These are phyloP conservation scores for Rubia peregrina DNA, from an alignment of 305 asterid species.

Conservation along the genomic window DNA sequence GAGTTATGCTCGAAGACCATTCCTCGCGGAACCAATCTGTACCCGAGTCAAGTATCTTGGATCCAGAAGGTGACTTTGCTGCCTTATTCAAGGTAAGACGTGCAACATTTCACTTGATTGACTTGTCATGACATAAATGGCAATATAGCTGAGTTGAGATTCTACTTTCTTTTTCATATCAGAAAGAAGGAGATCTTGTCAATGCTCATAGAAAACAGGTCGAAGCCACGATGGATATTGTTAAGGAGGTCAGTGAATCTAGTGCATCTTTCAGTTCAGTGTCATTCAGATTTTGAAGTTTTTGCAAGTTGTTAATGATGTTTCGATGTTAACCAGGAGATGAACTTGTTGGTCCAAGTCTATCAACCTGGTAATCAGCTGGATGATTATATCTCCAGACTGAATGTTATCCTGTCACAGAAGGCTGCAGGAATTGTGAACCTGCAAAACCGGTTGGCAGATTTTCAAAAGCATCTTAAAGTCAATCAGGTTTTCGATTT, in stretches of 20 bases:
- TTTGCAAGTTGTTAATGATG: background rate
- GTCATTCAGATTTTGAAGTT: background rate
- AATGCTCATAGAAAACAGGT: conserved; percentile 32
- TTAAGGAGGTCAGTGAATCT: conserved; percentile 20
- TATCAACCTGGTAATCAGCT: conserved; percentile 35
- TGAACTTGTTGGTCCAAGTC: conserved; percentile 26
- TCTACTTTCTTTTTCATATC: background rate
- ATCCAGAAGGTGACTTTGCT: conserved; percentile 19
- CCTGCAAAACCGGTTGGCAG: conserved; percentile 23
- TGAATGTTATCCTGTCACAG: conserved; percentile 23
- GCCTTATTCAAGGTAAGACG: conserved; percentile 25
- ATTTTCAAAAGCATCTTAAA: conserved; percentile 24
- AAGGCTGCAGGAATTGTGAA: conserved; percentile 30
- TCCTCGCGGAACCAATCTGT: conserved; percentile 9
- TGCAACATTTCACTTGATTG: background rate
- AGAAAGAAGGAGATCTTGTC: conserved; percentile 34
- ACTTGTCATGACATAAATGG: background rate
- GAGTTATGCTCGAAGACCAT: conserved; percentile 15
- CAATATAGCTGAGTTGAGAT: background rate
- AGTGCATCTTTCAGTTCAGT: background rate
- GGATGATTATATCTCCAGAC: conserved; percentile 25
- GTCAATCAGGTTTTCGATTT: conserved; percentile 21
- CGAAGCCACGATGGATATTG: conserved; percentile 32
- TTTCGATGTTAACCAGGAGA: conserved; percentile 23
- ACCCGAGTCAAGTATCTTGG: conserved; percentile 14